These are phyloP conservation scores for Penicillium silybi DNA, from an alignment of 495 filamentous ascomycete species.

Conservation along the genomic window DNA sequence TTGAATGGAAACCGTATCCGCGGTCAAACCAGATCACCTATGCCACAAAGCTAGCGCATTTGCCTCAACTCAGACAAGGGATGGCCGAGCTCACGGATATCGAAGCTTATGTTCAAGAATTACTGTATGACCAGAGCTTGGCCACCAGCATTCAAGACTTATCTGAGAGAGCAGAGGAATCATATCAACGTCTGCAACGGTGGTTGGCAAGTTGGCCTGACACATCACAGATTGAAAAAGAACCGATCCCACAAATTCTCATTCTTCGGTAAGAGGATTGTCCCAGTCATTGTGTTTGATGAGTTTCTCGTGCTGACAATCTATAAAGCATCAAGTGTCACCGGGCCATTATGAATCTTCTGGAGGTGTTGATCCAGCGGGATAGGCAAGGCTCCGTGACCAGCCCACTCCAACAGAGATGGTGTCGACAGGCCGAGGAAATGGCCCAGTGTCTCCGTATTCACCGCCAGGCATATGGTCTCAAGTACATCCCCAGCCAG, in stretches of 20 bases:
- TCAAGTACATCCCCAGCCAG: constrained; percentile 32
- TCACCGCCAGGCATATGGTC: constrained; percentile 29
- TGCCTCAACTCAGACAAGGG: constrained; percentile 25
- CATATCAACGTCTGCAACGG: constrained; percentile 23
- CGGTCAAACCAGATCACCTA: constrained; percentile 32
- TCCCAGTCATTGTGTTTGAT: neutral
- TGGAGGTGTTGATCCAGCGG: constrained; percentile 21
- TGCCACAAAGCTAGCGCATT: constrained; percentile 26
- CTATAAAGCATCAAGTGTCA: constrained; percentile 28
- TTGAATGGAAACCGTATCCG: constrained; percentile 39
- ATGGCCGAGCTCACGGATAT: constrained; percentile 25
- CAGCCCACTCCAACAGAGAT: constrained; percentile 13
- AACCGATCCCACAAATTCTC: constrained; percentile 33
- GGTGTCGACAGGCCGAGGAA: constrained; percentile 22
- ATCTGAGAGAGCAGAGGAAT: constrained; percentile 14
- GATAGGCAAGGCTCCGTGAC: constrained; percentile 6
- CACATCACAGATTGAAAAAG: constrained; percentile 16
- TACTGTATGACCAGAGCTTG: constrained; percentile 26
- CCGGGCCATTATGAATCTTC: constrained; percentile 23
- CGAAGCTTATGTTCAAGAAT: constrained; percentile 21
- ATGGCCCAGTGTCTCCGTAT: constrained; percentile 31
- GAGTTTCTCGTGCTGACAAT: constrained; percentile 3
- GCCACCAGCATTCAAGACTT: constrained; percentile 14
- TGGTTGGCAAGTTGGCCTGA: constrained; percentile 27
- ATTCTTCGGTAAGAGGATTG: constrained; percentile 33